These are phyloP conservation scores for Beauveria pseudobassiana DNA, from an alignment of 2,329 filamentous ascomycete genomes.

Conservation along the genomic window DNA sequence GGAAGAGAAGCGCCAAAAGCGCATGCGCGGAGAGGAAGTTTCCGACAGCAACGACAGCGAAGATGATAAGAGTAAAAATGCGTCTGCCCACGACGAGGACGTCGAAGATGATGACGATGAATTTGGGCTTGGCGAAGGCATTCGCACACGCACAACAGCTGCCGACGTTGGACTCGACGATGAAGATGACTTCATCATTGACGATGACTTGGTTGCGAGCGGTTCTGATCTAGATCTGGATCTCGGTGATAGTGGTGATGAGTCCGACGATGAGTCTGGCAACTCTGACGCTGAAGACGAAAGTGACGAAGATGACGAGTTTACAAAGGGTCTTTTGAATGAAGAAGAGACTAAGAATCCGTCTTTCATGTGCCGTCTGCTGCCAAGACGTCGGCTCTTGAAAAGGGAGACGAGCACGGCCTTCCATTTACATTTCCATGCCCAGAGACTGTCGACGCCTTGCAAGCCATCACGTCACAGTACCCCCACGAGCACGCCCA, in stretches of 20 bases:
- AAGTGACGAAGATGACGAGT: constrained; percentile 52
- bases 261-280: constrained; percentile 41
- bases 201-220: constrained; percentile 80
- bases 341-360: constrained; percentile 47
- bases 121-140: constrained; percentile 53
- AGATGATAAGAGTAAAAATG: constrained; percentile 28
- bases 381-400: constrained; percentile 25
- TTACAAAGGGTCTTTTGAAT: constrained; percentile 60
- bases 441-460: constrained; percentile 67
- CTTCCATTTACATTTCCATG: constrained; percentile 83
- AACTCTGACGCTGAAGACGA: constrained; percentile 31
- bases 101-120: constrained; percentile 47
- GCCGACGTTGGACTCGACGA: constrained; percentile 72
- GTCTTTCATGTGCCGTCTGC: constrained; percentile 42
- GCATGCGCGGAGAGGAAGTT: constrained; percentile 80
- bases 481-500: constrained; percentile 62
- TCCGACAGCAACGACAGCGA: constrained; percentile 56
- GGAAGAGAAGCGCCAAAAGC: constrained; percentile 71
- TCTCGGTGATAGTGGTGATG: constrained; percentile 44
- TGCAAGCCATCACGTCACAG: constrained; percentile 58
- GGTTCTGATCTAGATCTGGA: constrained; percentile 64
- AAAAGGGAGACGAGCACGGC: constrained; percentile 42
- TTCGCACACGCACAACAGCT: constrained; percentile 48
- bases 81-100: constrained; percentile 29
- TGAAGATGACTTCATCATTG: constrained; percentile 88